These are phyloP conservation scores for Mycosphaerelloides madeirae DNA, from an alignment of 2,329 filamentous ascomycete genomes.

Conservation along the genomic window DNA sequence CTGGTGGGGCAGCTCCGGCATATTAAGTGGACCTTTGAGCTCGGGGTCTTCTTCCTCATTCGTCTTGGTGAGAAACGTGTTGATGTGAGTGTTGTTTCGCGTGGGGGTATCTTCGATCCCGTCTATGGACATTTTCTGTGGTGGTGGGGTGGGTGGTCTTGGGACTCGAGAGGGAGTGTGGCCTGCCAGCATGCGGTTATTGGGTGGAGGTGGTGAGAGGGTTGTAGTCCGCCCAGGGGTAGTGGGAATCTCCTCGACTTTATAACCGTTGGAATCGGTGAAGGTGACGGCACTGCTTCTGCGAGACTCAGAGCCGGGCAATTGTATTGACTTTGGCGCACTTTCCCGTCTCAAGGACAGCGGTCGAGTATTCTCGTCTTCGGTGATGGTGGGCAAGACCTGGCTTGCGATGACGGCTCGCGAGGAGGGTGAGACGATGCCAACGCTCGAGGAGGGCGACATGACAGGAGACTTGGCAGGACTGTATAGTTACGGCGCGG, in stretches of 20 bases:
- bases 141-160: conserved; percentile 27
- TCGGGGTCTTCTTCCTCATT: conserved; percentile 28
- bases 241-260: conserved; percentile 30
- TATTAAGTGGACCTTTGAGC: conserved; percentile 32
- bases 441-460: conserved; percentile 23
- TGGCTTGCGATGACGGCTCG: conserved; percentile 15
- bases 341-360: conserved; percentile 22
- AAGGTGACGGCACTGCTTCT: conserved; percentile 22
- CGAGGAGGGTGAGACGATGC: conserved; percentile 20
- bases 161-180: conserved; percentile 32
- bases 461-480: conserved; percentile 33
- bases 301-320: conserved; percentile 18
- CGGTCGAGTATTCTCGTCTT: conserved; percentile 29
- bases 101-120: conserved; percentile 34
- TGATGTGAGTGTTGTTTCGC: conserved; percentile 33
- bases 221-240: conserved; percentile 20
- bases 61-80: conserved; percentile 25
- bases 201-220: conserved; percentile 30
- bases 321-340: conserved; percentile 24
- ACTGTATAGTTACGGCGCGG: conserved; percentile 14
- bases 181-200: conserved; percentile 29
- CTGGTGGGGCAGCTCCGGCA: conserved; percentile 33
- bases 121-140: conserved; percentile 23
- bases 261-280: conserved; percentile 21
- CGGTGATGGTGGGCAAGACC: conserved; percentile 31